These are phyloP conservation scores for Quillaja saponaria DNA, from an alignment of 306 rosid species.

Conservation along the genomic window DNA sequence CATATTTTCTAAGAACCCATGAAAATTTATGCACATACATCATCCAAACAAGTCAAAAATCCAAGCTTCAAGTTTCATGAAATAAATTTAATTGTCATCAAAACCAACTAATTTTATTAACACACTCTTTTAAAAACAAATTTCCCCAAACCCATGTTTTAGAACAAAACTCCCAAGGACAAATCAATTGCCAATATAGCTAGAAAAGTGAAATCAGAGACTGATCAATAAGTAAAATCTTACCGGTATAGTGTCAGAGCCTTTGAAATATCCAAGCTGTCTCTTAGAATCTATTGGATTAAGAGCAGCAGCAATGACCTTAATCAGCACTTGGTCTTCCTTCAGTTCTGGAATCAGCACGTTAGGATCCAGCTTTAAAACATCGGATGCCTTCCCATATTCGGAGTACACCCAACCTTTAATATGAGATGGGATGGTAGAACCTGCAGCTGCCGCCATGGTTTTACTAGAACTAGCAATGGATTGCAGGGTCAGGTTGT, in stretches of 20 bases:
- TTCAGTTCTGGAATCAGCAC: conserved; percentile 43
- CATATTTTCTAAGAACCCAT: no score
- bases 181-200: not conserved
- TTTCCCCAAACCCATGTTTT: no score
- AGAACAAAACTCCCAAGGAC: conserved; percentile 4
- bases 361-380: conserved; percentile 47
- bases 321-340: conserved; percentile 64
- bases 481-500: conserved; percentile 42
- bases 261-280: conserved; percentile 37
- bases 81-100: no score
- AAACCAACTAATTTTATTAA: conserved; percentile 1
- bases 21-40: no score
- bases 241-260: conserved; percentile 42
- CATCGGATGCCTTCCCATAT: conserved; percentile 47
- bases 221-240: conserved; percentile 1
- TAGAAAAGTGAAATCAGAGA: not conserved
- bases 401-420: conserved; percentile 64
- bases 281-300: conserved; percentile 70
- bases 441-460: no score
- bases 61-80: no score
- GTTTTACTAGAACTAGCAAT: conserved; percentile 5
- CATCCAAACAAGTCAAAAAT: no score
- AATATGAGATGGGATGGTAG: conserved; percentile 31
- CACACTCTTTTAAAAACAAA: conserved; percentile 3
- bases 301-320: conserved; percentile 66